Evolutionary conservation across 1,284 basidiomycete species (phyloP).

Genomic region (Heterobasidion parviporum): DNA sequence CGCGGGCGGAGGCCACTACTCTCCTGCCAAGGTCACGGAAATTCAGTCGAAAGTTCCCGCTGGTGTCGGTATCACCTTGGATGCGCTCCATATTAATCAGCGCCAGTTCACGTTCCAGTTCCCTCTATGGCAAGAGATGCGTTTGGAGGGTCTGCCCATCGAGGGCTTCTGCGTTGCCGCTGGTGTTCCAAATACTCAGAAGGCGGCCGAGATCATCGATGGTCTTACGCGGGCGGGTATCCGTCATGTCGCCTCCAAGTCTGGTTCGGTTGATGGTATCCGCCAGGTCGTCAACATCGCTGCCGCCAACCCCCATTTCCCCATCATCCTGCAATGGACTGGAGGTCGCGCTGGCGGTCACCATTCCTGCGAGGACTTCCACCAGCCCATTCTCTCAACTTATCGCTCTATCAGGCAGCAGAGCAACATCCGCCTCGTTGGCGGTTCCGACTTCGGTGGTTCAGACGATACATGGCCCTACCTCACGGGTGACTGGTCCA

Average conservation of each 20-base stretch:
- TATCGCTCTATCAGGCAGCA: slow-evolving; percentile 89
- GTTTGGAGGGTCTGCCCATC: slow-evolving; percentile 88
- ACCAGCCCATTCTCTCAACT: slow-evolving; percentile 89
- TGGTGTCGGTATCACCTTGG: too few species aligned
- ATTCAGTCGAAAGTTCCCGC: too few species aligned
- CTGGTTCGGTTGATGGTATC: slow-evolving; percentile 94
- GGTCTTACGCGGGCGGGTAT: slow-evolving; percentile 78
- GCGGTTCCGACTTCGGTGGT: too few species aligned
- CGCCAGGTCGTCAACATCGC: slow-evolving; percentile 97
- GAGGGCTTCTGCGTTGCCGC: slow-evolving; percentile 99
- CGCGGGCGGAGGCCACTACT: too few species aligned
- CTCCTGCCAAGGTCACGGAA: too few species aligned
- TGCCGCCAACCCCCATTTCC: slow-evolving; percentile 89
- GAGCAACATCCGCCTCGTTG: too few species aligned
- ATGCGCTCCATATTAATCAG: too few species aligned
- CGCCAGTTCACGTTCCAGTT: slow-evolving; percentile 96
- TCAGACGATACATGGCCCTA: too few species aligned
- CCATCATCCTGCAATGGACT: slow-evolving; percentile 99
- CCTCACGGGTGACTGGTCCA: too few species aligned
- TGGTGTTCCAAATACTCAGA: slow-evolving; percentile 88
- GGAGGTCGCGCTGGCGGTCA: slow-evolving; percentile 99
- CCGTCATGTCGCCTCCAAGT: slow-evolving; percentile 94
- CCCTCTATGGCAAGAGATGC: slow-evolving; percentile 97
- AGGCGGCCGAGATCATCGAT: slow-evolving; percentile 87
- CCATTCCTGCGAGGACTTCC: slow-evolving; percentile 98